Evolutionary conservation across 371 early-diverging fungal genomes (phyloP), one percentile per base, ranked within the genome.

Genomic region (Chytridiales sp.): DNA sequence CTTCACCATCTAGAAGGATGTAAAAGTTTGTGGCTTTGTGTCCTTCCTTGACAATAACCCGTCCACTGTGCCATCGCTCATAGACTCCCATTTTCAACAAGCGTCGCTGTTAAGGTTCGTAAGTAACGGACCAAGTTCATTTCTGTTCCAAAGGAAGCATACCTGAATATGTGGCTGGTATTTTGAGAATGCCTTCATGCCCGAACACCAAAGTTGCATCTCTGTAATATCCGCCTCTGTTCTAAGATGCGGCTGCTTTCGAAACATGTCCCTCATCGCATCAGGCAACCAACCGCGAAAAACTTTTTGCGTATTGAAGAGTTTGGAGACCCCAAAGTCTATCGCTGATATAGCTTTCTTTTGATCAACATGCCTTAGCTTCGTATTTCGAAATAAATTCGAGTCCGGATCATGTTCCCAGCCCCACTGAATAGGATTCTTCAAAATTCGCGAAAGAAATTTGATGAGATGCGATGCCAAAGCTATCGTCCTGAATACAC

Each of bases 371-470:
- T 15, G 49, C 47, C 21, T 41, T n/a, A 31, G 50, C 39, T 43
- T 56, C 22, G 32, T 49, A 29, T 27, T 24, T 44, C 47, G 11
- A 24, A 36, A 57, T 27, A 62, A 50, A 42, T 67, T 36, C n/a
- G 71, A 59, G 40, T 58, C 64, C 0, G 68, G 72, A 40, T 72
- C 72, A 42, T 72, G 64, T 46, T 72, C 66, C 72, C 72, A 72
- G 9, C 62, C 62, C 72, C 72, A 71, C 49, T 72, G 68, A 31
- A 67, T 57, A 11, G 68, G 72, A 35, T 65, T 67, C 52, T 72
- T 67, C 3, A 64, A 44, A 32, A 67, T 65, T 35, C 68, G 61
- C 9, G 68, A 40, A 19, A 72, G 60, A 56, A 62, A 71, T 46
- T 71, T 71, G 29, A 64, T 41, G 42, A 71, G 59, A 32, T 67